These are phyloP conservation scores for Trichoderma asperelloides DNA, from an alignment of 495 filamentous ascomycete genomes.

Conservation along the genomic window DNA sequence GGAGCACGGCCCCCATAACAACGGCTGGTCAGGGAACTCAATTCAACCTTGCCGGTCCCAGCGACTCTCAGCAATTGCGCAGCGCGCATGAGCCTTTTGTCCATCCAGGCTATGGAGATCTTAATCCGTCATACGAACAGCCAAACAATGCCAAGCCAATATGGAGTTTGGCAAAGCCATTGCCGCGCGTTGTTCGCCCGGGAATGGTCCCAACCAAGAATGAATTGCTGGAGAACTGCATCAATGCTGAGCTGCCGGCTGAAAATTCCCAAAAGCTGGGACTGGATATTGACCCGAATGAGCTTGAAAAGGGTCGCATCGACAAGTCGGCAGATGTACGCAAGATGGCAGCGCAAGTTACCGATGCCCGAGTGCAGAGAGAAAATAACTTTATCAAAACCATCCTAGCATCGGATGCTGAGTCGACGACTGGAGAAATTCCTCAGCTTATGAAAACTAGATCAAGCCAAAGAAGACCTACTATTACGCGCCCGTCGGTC, in stretches of 20 bases:
- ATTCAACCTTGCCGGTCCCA: not conserved
- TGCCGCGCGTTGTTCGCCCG: slow-evolving; percentile 40
- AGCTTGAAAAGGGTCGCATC: not conserved
- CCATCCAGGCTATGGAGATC: slow-evolving; percentile 29
- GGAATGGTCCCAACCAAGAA: slow-evolving; percentile 34
- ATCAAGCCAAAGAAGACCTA: slow-evolving; percentile 8
- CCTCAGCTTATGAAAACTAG: slow-evolving; percentile 10
- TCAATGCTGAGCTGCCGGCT: slow-evolving; percentile 14
- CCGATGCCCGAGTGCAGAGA: not conserved
- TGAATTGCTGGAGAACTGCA: slow-evolving; percentile 5
- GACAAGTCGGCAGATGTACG: not conserved
- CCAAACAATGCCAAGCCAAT: slow-evolving; percentile 33
- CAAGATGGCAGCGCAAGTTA: not conserved
- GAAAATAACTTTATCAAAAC: slow-evolving; percentile 3
- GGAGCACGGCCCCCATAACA: not conserved
- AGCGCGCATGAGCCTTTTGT: slow-evolving; percentile 3
- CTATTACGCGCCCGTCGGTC: not conserved
- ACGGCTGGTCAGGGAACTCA: not conserved
- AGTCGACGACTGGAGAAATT: not conserved
- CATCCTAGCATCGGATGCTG: not conserved
- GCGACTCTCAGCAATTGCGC: not conserved
- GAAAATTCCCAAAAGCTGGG: slow-evolving; percentile 12
- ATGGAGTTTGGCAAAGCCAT: slow-evolving; percentile 40
- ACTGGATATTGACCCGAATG: slow-evolving; percentile 14
- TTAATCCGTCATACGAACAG: slow-evolving; percentile 39